A percentile compares a stretch with the other conserved stretches of the same genome.
Conservation (phyloP, 2,329 filamentous ascomycete genomes). For the Cladosporium sp. region DNA sequence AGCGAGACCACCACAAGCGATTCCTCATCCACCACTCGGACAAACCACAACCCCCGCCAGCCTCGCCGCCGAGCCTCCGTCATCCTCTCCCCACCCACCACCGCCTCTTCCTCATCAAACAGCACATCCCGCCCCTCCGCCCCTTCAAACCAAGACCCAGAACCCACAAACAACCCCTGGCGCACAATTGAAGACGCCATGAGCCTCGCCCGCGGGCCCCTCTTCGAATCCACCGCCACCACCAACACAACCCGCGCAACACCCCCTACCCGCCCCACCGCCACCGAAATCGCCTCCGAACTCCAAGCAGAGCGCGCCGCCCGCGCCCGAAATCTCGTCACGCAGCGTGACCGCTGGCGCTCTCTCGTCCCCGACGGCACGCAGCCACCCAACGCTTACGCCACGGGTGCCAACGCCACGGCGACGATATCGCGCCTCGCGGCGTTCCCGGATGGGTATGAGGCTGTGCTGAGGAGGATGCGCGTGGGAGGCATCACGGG, state of each 20-base stretch:
- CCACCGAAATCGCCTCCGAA: slow-evolving; percentile 20
- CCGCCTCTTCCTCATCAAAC: slow-evolving; percentile 10
- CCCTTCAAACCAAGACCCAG: slow-evolving; percentile 29
- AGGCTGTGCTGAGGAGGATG: slow-evolving; percentile 28
- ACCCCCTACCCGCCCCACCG: slow-evolving; percentile 15
- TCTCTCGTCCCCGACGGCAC: slow-evolving; percentile 23
- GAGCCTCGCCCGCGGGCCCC: slow-evolving; percentile 39
- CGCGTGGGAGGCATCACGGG: slow-evolving; percentile 21
- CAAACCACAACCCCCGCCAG: slow-evolving; percentile 30
- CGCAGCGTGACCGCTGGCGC: slow-evolving; percentile 30
- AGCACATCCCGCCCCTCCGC: slow-evolving; percentile 5
- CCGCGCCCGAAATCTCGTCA: slow-evolving; percentile 26
- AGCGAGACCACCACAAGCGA: not conserved
- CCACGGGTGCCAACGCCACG: slow-evolving; percentile 17
- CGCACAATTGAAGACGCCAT: slow-evolving; percentile 52
- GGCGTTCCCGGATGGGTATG: slow-evolving; percentile 32
- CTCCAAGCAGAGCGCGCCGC: slow-evolving; percentile 24
- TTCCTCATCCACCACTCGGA: slow-evolving; percentile 22
- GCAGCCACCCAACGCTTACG: slow-evolving; percentile 20
- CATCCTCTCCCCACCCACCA: slow-evolving; percentile 38
- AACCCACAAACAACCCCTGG: slow-evolving; percentile 47
- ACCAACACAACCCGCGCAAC: not conserved
- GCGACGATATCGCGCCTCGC: slow-evolving; percentile 20
- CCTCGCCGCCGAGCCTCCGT: slow-evolving; percentile 46
- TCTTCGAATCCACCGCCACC: slow-evolving; percentile 35